These are phyloP conservation scores for Tremellales sp. DNA, from an alignment of 1,284 basidiomycete genomes.

Conservation along the genomic window DNA sequence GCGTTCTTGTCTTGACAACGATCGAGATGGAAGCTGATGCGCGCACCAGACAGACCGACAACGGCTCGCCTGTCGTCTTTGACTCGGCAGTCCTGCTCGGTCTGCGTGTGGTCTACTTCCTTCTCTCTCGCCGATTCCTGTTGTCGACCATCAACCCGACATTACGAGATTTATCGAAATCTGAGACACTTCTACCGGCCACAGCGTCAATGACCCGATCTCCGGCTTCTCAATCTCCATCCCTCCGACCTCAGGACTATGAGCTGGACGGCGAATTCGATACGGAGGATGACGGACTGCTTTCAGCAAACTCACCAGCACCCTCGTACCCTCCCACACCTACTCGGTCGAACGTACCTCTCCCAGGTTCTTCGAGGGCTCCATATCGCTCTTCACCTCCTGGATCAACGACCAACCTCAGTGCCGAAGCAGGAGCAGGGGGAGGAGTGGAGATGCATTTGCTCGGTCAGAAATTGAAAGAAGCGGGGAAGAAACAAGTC, in stretches of 20 bases:
- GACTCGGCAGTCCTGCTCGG: slow-evolving; percentile 41
- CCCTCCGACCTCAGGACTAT: not conserved
- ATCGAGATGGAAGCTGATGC: too few species aligned
- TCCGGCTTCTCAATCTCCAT: not conserved
- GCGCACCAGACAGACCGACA: too few species aligned
- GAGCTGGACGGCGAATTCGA: slow-evolving; percentile 7
- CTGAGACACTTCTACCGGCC: slow-evolving; percentile 18
- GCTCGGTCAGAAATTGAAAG: slow-evolving; percentile 28
- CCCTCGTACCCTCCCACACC: slow-evolving; percentile 16
- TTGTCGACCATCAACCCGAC: slow-evolving; percentile 39
- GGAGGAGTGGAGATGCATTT: slow-evolving; percentile 22
- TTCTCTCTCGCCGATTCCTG: slow-evolving; percentile 43
- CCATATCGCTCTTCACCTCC: not conserved
- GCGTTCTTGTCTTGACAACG: too few species aligned
- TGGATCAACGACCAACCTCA: not conserved
- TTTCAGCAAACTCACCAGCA: slow-evolving; percentile 4
- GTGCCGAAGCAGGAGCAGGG: not conserved
- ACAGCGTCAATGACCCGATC: not conserved
- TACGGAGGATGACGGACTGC: slow-evolving; percentile 12
- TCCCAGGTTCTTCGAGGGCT: slow-evolving; percentile 2
- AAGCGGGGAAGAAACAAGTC: slow-evolving; percentile 19
- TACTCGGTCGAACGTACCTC: not conserved
- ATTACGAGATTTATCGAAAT: slow-evolving; percentile 36
- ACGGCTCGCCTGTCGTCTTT: slow-evolving; percentile 28
- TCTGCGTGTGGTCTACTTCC: slow-evolving; percentile 37